A percentile compares a stretch with the other conserved stretches of the same genome.
Evolutionary conservation across 257 asterid genomes (phyloP).

Genomic region (Solanum acaule): DNA sequence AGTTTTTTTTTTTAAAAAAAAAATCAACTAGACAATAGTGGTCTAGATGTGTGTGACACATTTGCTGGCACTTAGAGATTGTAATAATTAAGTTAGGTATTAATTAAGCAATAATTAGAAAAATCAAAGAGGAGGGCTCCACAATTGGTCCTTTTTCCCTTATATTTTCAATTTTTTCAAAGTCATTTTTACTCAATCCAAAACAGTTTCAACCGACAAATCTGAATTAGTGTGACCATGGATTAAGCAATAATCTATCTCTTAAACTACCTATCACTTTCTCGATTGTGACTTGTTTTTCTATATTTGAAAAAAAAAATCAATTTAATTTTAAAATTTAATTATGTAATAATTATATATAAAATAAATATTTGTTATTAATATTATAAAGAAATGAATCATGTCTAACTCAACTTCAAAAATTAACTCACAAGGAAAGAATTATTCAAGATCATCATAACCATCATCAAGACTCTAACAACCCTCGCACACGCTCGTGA

Average conservation of each 20-base stretch:
- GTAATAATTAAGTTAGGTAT: background rate
- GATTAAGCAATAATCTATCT: background rate
- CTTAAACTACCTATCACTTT: background rate
- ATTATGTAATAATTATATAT: too few species aligned
- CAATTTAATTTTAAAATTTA: background rate
- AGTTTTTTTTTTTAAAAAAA: rapidly evolving
- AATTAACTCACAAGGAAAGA: background rate
- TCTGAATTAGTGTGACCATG: background rate
- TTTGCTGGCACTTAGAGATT: background rate
- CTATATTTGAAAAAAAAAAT: background rate
- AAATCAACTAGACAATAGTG: background rate
- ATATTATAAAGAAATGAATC: background rate
- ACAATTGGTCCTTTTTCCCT: background rate
- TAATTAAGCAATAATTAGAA: background rate
- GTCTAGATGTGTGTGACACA: background rate
- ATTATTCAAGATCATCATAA: background rate
- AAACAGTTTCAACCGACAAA: background rate
- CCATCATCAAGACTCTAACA: background rate
- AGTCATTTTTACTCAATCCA: background rate
- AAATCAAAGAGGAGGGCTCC: background rate
- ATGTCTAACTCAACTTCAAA: background rate
- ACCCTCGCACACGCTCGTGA: background rate
- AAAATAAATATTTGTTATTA: too few species aligned
- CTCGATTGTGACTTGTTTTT: background rate
- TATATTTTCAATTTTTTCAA: background rate